Base-by-base conservation (phyloP, 2,329 filamentous ascomycete species). In the Fusarium sarcochroum region DNA sequence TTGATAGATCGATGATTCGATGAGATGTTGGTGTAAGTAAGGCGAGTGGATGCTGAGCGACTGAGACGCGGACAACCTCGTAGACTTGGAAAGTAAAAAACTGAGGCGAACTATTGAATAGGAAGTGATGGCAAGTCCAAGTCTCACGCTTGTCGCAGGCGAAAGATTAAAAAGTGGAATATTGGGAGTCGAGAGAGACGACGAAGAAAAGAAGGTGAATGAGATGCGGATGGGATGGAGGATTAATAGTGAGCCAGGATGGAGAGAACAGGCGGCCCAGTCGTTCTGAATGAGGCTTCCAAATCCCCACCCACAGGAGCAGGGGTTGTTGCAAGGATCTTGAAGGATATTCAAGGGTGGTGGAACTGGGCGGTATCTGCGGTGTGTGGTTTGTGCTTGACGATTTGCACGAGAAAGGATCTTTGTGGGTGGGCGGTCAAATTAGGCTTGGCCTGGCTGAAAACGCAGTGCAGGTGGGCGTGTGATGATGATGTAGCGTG, bases 161-260 rank as follows among this genome's bases (percentile, higher is more conserved):
- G 55, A 61, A 56, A 58, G 60, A 65, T 65, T 44, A 58, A 68
- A 68, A 66, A 70, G 63, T 65, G 65, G 68, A 46, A 67, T 72
- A 67, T 40, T 21, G 45, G 45, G 58, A 68, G 64, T 67, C 70
- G 68, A 71, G 57, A 63, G 49, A 73, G 70, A 70, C 66, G 69
- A 70, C 64, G 64, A 67, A 63, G 63, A 65, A 61, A 64, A 63
- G 64, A 66, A 59, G 41, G 45, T 63, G 45, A 60, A 58, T 21
- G 41, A 67, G 69, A 68, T 63, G 66, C 59, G 66, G 69, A 69
- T 60, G 68, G 57, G 68, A 71, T 70, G 68, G 68, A 65, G 62
- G 72, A 70, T 75, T 75, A 75, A 75, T 73, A 74, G 63, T 63
- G 58, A 63, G 61, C 73, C 72, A 57, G 73, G 73, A 73, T 75